Base-by-base conservation (phyloP, 352 stramenopile genomes). In the Phytophthora pseudosyringae region DNA sequence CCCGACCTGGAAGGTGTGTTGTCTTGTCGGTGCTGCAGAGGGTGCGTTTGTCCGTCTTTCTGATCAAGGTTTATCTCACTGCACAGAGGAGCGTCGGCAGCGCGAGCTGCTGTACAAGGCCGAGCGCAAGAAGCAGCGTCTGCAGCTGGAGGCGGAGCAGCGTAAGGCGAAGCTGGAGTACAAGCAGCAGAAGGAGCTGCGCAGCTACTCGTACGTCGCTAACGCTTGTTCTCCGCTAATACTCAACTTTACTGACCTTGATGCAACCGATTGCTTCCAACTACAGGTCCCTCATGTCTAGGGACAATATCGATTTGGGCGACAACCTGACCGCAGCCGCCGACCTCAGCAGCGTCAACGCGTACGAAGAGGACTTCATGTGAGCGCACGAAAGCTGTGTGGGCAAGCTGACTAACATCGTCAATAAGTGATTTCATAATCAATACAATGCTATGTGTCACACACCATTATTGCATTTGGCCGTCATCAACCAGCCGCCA, bases 291-390 rank as follows among this genome's bases (percentile, higher is more conserved):
- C 64, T 93, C 6, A 67, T 93, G 75, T 84, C 67, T 3, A 73
- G 84, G 59, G 80, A 90, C 32, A 93, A 91, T 38, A 90, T 93
- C 28, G 69, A 87, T 8, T 60, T 70, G 1, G 69, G 61, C 18
- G 67, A 73, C 3, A 83, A 78, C 16, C 26, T 86, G 12, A 59
- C 80, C 40, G 78, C 80, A 0, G 69, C 75, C 5, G 72, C 76
- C 13, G 80, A 89, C 56, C 74, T 88, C 39, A 83, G 71, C 32
- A 89, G 76, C 39, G 80, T 89, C 48, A 91, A 90, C 46, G 81
- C 78, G 0, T 93, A 91, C 54, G 81, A 93, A 64, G 84, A 93
- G 15, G 81, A 93, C 63, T 93, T 93, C 43, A 93, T 93, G 84
- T 93, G 46, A 72, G 49, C 31, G 13, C 41, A 45, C 21, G 2